Evolutionary conservation across 2,329 filamentous ascomycete genomes (phyloP).

Genomic region (Trichoderma cornu-damae): DNA sequence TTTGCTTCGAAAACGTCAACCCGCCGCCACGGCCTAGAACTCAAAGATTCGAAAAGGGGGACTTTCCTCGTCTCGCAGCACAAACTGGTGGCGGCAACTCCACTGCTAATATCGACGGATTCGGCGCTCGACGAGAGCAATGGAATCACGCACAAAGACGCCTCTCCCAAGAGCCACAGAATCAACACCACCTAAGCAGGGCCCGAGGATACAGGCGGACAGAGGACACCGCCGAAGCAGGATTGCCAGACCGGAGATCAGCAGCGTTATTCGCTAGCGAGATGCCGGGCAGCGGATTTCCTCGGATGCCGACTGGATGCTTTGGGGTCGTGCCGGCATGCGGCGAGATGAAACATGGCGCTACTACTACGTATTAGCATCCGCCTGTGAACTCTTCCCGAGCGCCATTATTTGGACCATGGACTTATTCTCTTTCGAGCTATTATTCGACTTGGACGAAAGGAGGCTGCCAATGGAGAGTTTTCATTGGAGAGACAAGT

Average conservation of each 20-base stretch:
- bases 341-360: too few species aligned
- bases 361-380: slow-evolving; percentile 5
- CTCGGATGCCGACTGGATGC: slow-evolving; percentile 25
- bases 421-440: too few species aligned
- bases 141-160: not conserved
- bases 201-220: not conserved
- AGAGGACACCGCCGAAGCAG: not conserved
- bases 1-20: not conserved
- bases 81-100: not conserved
- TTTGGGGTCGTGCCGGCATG: slow-evolving; percentile 15
- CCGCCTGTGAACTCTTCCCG: slow-evolving; percentile 11
- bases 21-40: not conserved
- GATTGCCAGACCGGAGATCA: slow-evolving; percentile 6
- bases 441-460: too few species aligned
- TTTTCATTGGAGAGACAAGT: too few species aligned
- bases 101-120: not conserved
- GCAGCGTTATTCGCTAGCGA: slow-evolving; percentile 6
- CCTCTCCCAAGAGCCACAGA: not conserved
- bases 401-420: slow-evolving; percentile 1
- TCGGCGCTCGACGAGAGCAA: not conserved
- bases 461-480: not conserved
- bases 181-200: not conserved
- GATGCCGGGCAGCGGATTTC: slow-evolving; percentile 32
- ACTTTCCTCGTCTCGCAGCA: not conserved
- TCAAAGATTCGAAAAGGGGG: too few species aligned